These are phyloP conservation scores for grape (Vitis vinifera) DNA, from an alignment of 164 flowering plant genomes.

Conservation along the genomic window ASM3070453v1 NC_081821.1:7912001-7912500, in stretches of 20 bases:
- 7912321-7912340: neutral
- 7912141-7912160: constrained; percentile 18
- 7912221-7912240: constrained; percentile 31
- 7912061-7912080: neutral
- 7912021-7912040: neutral
- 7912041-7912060: neutral
- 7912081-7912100: neutral
- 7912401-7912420: neutral
- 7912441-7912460: neutral
- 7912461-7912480: neutral
- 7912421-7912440: neutral
- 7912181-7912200: constrained; percentile 40
- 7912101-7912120: neutral
- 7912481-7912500: neutral
- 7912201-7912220: constrained; percentile 41
- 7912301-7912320: constrained; percentile 68
- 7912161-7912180: constrained; percentile 7
- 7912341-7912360: neutral
- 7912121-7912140: neutral
- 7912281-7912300: constrained; percentile 59
- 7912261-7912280: constrained; percentile 48
- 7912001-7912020: neutral
- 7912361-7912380: neutral
- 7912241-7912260: constrained; percentile 34
- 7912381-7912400: neutral